Evolutionary conservation across 345 rosid species (phyloP), one percentile per base, ranked within the genome.

Genomic region (Syzygium oleosum): DNA sequence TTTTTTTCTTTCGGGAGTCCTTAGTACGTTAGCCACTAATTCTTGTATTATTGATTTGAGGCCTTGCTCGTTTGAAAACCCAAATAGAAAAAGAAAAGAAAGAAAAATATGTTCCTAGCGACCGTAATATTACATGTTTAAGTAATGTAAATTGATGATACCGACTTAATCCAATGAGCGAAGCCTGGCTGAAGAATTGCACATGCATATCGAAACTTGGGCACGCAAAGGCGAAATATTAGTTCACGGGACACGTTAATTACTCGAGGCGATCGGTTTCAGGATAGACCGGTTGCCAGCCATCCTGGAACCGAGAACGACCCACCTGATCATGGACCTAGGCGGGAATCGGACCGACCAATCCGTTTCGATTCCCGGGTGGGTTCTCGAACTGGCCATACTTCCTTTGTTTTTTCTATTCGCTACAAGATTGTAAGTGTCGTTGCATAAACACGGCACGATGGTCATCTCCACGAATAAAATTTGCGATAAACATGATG

Each of bases 101-200:
- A 9, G 23, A 68, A 68, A 34, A 31, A 65, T 65, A 6, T n/a
- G 25, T 61, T 61, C 13, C 16, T n/a, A n/a, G 34, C 4, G 1
- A n/a, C 4, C 8, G 1, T 25, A 16, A 3, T 16, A 8, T 1
- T 17, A 8, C 12, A 8, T 2, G 3, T 38, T 65, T 15, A 8
- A 31, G 12, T 16, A 31, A 16, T 29, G 11, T 5, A 1, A 68
- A 31, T 31, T 0, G 0, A 68, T 0, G 0, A 17, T 2, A 0
- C 19, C 1, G 12, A 9, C 2, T 68, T 10, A 9, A 34, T 34
- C 0, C 1, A 21, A 12, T 1, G 0, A 38, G 80, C 2, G 0
- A 34, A 34, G 13, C 0, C 0, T 9, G 7, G 49, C 4, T 0
- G 4, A 38, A 34, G 8, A 17, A 34, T 65, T 34, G 46, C 7